Conservation (phyloP, 495 filamentous ascomycete species). For the Xylaria cubensis region DNA sequence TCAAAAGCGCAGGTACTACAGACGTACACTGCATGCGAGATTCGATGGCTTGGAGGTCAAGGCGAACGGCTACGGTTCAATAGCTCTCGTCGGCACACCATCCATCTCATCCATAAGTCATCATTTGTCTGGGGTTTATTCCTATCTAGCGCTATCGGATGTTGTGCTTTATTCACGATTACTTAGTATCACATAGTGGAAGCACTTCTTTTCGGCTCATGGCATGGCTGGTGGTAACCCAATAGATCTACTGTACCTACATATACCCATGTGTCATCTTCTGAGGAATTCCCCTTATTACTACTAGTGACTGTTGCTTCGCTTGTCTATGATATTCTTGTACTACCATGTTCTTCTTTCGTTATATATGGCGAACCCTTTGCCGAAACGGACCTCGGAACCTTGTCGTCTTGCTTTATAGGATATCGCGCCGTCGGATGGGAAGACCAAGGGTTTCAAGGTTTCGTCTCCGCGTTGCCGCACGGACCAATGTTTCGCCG, state of each 20-base stretch:
- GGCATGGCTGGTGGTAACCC: slow-evolving; percentile 13
- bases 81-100: not conserved
- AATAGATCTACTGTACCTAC: slow-evolving; percentile 1
- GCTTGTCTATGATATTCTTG: not conserved
- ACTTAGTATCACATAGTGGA: slow-evolving; percentile 12
- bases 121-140: not conserved
- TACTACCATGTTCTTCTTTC: not conserved
- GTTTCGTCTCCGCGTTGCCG: not conserved
- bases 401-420: not conserved
- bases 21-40: not conserved
- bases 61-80: slow-evolving; percentile 2
- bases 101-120: not conserved
- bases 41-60: not conserved
- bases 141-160: not conserved
- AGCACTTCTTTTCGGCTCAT: not conserved
- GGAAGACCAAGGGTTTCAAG: not conserved
- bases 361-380: not conserved
- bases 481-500: slow-evolving; percentile 25
- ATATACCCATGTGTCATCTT: not conserved
- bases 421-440: not conserved
- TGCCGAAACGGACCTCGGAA: not conserved
- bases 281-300: not conserved
- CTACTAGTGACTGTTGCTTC: slow-evolving; percentile 2
- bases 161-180: not conserved
- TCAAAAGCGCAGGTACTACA: not conserved